Evolutionary conservation across 2,329 filamentous ascomycete species (phyloP).

Genomic region (Alternaria solani): DNA sequence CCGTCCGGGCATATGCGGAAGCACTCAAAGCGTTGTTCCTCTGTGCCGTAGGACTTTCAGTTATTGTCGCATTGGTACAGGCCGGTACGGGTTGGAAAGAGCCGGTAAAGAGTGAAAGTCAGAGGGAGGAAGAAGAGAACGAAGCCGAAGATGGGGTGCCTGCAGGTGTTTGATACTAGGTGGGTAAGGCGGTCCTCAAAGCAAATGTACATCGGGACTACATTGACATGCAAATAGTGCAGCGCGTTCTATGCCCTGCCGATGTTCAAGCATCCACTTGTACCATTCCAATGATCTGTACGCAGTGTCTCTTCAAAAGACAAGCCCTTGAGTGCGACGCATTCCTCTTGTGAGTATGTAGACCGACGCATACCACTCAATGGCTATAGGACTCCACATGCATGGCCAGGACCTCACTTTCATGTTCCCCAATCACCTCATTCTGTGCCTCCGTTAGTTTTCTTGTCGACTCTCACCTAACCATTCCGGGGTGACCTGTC

Average conservation of each 20-base stretch:
- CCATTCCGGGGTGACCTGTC: neutral
- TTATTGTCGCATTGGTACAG: conserved; percentile 62
- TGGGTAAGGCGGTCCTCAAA: neutral
- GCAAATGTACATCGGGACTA: neutral
- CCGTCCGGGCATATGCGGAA: conserved; percentile 63
- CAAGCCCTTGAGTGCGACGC: neutral
- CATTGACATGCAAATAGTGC: neutral
- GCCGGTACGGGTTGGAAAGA: conserved; percentile 66
- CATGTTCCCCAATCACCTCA: neutral
- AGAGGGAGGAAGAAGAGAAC: conserved; percentile 28
- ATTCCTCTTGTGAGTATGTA: neutral
- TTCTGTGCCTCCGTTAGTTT: neutral
- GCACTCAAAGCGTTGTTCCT: conserved; percentile 63
- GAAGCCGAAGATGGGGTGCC: conserved; percentile 34
- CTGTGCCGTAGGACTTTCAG: conserved; percentile 59
- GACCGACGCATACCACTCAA: neutral
- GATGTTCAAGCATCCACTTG: neutral
- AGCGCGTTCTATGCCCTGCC: neutral
- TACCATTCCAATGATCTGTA: neutral
- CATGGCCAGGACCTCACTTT: neutral
- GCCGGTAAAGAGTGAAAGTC: conserved; percentile 33
- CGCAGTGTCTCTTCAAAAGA: neutral
- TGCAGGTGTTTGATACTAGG: conserved; percentile 22
- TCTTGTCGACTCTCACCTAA: neutral
- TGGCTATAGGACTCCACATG: neutral